Evolutionary conservation across 2,329 filamentous ascomycete species (phyloP).

Genomic region (Botrytis elliptica): DNA sequence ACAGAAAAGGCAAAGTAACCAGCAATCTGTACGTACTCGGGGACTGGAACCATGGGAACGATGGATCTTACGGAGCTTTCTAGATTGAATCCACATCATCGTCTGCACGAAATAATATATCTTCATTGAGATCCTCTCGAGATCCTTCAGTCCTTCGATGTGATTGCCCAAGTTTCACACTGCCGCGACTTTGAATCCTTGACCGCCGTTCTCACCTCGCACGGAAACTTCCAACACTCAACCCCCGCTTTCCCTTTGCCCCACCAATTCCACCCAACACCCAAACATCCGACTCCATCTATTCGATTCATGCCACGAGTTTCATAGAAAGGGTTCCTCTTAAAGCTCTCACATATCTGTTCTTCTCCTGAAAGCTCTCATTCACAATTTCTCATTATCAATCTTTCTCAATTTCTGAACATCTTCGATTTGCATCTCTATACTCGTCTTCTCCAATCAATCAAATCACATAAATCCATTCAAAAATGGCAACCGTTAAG

Average conservation of each 20-base stretch:
- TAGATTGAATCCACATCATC: background rate
- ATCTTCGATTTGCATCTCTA: background rate
- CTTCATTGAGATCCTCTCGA: background rate
- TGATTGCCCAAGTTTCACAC: background rate
- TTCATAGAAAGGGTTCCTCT: constrained; percentile 4
- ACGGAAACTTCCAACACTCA: background rate
- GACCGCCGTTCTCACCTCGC: constrained; percentile 2
- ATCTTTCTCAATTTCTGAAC: background rate
- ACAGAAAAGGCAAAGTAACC: background rate
- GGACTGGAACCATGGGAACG: background rate
- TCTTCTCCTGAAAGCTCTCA: background rate
- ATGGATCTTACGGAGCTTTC: no score
- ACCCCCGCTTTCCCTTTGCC: background rate
- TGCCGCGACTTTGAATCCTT: background rate
- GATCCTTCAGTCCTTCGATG: background rate
- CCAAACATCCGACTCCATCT: background rate
- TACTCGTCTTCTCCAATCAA: background rate
- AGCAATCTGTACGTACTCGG: background rate
- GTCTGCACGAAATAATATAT: constrained; percentile 1
- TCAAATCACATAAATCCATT: background rate
- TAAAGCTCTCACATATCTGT: constrained; percentile 1
- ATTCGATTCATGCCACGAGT: constrained; percentile 12
- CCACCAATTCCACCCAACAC: background rate
- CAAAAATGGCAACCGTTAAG: constrained; percentile 32
- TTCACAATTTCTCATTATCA: background rate